Conservation (phyloP, 371 early-diverging fungal genomes). For the Quaeritorhiza haematococci region DNA sequence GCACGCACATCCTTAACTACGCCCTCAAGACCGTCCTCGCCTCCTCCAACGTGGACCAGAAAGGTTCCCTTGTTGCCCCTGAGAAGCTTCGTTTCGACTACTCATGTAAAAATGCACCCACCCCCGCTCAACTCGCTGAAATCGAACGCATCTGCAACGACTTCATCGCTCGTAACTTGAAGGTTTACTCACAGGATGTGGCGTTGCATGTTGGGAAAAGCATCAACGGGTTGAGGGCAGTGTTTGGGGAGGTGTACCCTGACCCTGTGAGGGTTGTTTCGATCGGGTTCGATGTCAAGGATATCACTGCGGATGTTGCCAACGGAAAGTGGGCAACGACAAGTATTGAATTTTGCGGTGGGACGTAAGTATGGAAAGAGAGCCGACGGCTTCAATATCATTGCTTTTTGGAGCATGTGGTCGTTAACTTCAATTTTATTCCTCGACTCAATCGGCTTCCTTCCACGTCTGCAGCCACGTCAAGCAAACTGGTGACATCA, state of each 20-base stretch:
- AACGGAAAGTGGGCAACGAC: constrained; percentile 75
- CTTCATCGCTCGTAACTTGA: constrained; percentile 69
- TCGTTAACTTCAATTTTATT: not conserved
- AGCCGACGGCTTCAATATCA: not conserved
- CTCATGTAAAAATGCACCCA: constrained; percentile 72
- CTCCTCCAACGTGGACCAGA: constrained; percentile 78
- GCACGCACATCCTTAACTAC: constrained; percentile 96
- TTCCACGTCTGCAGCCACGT: constrained; percentile 64
- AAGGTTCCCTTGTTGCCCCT: constrained; percentile 96
- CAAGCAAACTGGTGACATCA: constrained; percentile 85
- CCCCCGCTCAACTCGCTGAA: constrained; percentile 71
- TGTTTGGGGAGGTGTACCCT: constrained; percentile 94
- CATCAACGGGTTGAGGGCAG: constrained; percentile 89
- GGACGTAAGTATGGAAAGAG: constrained; percentile 60
- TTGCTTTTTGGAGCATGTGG: not conserved
- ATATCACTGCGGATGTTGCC: constrained; percentile 74
- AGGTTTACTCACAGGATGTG: constrained; percentile 83
- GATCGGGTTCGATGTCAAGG: constrained; percentile 84
- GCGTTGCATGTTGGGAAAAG: constrained; percentile 73
- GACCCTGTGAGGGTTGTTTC: constrained; percentile 95
- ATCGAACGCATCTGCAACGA: constrained; percentile 81
- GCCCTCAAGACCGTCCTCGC: constrained; percentile 82
- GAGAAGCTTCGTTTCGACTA: constrained; percentile 98
- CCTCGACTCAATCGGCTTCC: not conserved
- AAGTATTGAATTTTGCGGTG: constrained; percentile 98